Evolutionary conservation across 1,284 basidiomycete genomes (phyloP).

Genomic region (Rhodotorula glutinis): DNA sequence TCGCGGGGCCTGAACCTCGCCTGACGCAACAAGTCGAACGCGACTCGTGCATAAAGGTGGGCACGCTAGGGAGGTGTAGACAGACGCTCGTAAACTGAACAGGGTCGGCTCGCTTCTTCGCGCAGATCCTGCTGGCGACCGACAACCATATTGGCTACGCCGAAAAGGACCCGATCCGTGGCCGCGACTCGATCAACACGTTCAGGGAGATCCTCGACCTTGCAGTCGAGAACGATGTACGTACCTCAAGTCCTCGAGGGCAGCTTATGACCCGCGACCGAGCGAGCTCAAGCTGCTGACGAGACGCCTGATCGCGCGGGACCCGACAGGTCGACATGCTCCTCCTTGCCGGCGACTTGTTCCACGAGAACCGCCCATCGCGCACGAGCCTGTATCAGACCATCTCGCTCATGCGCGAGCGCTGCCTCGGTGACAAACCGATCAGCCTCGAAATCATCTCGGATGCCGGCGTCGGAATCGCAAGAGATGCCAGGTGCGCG

Average conservation of each 20-base stretch:
- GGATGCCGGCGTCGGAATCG: conserved; percentile 76
- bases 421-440: conserved; percentile 81
- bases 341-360: conserved; percentile 89
- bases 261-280: background rate
- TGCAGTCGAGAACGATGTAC: conserved; percentile 78
- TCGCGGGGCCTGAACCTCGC: conserved; percentile 7
- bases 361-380: conserved; percentile 96
- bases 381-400: conserved; percentile 83
- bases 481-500: conserved; percentile 72
- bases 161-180: conserved; percentile 90
- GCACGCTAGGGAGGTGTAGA: too few species aligned
- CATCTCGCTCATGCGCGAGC: conserved; percentile 84
- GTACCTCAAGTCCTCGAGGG: conserved; percentile 38
- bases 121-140: conserved; percentile 33
- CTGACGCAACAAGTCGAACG: conserved; percentile 19
- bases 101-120: too few species aligned
- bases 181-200: conserved; percentile 91
- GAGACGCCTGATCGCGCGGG: conserved; percentile 16
- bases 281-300: conserved; percentile 14
- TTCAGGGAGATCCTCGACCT: conserved; percentile 91
- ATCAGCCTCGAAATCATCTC: conserved; percentile 85
- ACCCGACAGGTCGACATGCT: conserved; percentile 80
- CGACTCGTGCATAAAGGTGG: conserved; percentile 26
- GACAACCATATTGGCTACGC: conserved; percentile 88
- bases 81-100: too few species aligned